phyloP scores from a whole-genome alignment of 306 rosid genomes.

The Castanea sativa region DNA sequence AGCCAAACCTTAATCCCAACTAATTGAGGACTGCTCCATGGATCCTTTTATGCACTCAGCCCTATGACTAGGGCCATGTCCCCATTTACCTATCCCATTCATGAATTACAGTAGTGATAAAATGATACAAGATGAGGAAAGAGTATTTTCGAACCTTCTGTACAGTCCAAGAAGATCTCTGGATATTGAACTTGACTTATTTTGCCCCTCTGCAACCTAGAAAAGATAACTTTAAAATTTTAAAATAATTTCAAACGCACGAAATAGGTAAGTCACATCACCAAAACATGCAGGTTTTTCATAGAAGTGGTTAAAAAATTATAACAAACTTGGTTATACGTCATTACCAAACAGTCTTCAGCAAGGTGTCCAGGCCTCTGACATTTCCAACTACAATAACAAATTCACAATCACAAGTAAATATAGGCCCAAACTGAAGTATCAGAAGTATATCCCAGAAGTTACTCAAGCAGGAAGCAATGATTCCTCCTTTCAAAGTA shows the following conservation, averaged over 20 bases:
- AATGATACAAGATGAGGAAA: not conserved
- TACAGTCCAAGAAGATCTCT: constrained; percentile 66
- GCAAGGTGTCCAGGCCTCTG: constrained; percentile 86
- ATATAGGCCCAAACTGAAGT: constrained; percentile 19
- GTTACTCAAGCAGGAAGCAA: constrained; percentile 19
- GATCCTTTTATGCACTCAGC: not conserved
- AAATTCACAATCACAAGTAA: constrained; percentile 23
- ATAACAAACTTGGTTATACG: constrained; percentile 42
- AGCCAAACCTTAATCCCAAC: not conserved
- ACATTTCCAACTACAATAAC: constrained; percentile 76
- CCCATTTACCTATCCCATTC: not conserved
- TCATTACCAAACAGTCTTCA: constrained; percentile 69
- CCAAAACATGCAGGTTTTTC: not conserved
- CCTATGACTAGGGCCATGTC: no score
- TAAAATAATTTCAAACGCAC: not conserved
- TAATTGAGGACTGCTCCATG: not conserved
- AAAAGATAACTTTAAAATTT: constrained; percentile 1
- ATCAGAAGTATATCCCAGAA: not conserved
- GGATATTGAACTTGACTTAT: constrained; percentile 43
- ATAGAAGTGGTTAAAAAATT: constrained; percentile 13
- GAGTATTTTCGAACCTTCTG: constrained; percentile 48
- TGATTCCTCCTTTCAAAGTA: not conserved
- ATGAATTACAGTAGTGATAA: not conserved
- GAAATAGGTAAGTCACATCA: not conserved
- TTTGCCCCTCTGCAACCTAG: constrained; percentile 39